Conservation (phyloP, 2,329 filamentous ascomycete species). For the Penicillium janthinellum region DNA sequence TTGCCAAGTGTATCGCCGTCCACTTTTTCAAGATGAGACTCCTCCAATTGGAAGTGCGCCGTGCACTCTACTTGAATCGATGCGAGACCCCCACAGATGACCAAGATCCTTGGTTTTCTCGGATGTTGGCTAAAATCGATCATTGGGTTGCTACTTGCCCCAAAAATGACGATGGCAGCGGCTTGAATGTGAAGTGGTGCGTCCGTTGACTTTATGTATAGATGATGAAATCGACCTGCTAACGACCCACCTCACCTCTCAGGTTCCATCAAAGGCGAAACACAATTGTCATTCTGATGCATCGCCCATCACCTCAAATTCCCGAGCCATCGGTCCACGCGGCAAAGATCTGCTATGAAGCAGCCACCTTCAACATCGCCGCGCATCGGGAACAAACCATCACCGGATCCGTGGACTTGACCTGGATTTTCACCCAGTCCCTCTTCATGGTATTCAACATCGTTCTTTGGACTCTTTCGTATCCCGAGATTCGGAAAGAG, state of each 20-base stretch:
- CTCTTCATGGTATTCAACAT: slow-evolving; percentile 92
- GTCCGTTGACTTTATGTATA: slow-evolving; percentile 30
- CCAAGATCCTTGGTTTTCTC: slow-evolving; percentile 80
- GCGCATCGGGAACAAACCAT: slow-evolving; percentile 80
- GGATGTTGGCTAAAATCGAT: slow-evolving; percentile 76
- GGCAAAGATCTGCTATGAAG: slow-evolving; percentile 79
- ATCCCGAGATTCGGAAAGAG: slow-evolving; percentile 74
- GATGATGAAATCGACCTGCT: slow-evolving; percentile 1
- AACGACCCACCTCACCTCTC: slow-evolving; percentile 10
- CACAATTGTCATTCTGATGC: slow-evolving; percentile 84
- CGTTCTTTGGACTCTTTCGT: slow-evolving; percentile 88
- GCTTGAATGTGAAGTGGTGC: slow-evolving; percentile 80
- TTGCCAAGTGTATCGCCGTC: slow-evolving; percentile 85
- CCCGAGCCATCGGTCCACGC: slow-evolving; percentile 79
- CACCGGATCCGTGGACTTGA: slow-evolving; percentile 75
- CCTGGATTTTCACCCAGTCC: slow-evolving; percentile 88
- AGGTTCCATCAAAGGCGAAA: slow-evolving; percentile 72
- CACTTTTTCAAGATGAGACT: slow-evolving; percentile 93
- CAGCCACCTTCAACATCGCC: slow-evolving; percentile 77
- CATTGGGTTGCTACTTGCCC: slow-evolving; percentile 79
- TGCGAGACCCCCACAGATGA: slow-evolving; percentile 74
- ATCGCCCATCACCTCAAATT: slow-evolving; percentile 88
- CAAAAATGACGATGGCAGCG: slow-evolving; percentile 66
- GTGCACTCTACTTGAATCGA: slow-evolving; percentile 84
- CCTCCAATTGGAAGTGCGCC: slow-evolving; percentile 82